phyloP scores from a whole-genome alignment of 495 filamentous ascomycete species.

The Collariella sp. region DNA sequence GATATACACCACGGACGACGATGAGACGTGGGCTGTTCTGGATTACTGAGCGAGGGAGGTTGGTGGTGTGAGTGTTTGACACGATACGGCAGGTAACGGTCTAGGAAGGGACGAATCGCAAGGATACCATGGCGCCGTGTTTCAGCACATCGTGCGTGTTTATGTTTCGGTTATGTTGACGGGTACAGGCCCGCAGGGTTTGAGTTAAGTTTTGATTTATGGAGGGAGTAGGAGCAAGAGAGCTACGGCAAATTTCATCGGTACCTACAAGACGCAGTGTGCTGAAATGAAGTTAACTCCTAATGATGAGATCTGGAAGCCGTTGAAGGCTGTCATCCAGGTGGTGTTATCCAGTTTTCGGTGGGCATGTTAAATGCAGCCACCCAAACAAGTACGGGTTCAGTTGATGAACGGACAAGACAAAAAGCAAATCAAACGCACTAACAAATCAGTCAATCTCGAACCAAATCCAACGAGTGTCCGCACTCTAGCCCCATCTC shows the following conservation, averaged over 20 bases:
- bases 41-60: constrained; percentile 41
- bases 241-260: background rate
- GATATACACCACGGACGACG: constrained; percentile 88
- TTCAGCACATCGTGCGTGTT: background rate
- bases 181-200: background rate
- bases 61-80: background rate
- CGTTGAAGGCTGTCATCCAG: background rate
- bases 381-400: background rate
- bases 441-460: background rate
- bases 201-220: background rate
- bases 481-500: background rate
- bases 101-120: background rate
- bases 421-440: background rate
- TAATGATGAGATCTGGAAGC: background rate
- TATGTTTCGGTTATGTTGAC: background rate
- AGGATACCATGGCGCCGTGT: constrained; percentile 2
- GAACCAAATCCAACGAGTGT: background rate
- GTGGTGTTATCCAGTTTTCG: background rate
- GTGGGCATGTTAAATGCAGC: constrained; percentile 12
- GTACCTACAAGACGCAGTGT: too few relatives aligned
- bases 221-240: too few relatives aligned
- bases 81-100: background rate
- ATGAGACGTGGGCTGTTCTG: constrained; percentile 68
- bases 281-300: too few relatives aligned
- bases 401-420: constrained; percentile 10